phyloP scores from a whole-genome alignment of 2,329 filamentous ascomycete genomes.

The Verticillium longisporum region DNA sequence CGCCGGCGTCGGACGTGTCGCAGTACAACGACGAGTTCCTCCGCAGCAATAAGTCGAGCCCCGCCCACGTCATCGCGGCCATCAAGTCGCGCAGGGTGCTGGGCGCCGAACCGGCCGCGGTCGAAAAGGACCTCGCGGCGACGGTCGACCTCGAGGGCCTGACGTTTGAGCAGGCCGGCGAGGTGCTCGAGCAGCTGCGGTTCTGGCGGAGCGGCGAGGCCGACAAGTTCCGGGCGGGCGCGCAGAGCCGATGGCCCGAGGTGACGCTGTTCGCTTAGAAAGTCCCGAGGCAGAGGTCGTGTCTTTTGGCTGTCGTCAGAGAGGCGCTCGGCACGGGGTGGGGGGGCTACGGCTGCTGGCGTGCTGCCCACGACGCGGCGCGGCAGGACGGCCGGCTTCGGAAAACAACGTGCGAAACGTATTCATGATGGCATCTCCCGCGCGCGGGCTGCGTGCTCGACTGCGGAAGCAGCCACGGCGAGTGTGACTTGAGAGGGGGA shows the following conservation, averaged over 20 bases:
- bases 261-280: slow-evolving; percentile 36
- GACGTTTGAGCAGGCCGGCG: slow-evolving; percentile 49
- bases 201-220: slow-evolving; percentile 43
- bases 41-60: slow-evolving; percentile 53
- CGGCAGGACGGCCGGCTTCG: background rate
- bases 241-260: slow-evolving; percentile 42
- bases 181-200: slow-evolving; percentile 33
- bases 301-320: background rate
- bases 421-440: background rate
- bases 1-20: slow-evolving; percentile 39
- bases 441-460: no score
- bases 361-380: background rate
- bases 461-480: background rate
- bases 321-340: background rate
- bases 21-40: slow-evolving; percentile 63
- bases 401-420: background rate
- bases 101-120: slow-evolving; percentile 47
- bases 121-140: slow-evolving; percentile 57
- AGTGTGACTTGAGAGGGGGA: background rate
- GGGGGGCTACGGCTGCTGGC: background rate
- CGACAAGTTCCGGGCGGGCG: slow-evolving; percentile 40
- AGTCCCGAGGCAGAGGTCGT: background rate
- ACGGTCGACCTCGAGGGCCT: slow-evolving; percentile 44
- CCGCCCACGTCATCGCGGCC: slow-evolving; percentile 55
- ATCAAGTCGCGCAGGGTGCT: slow-evolving; percentile 54